Evolutionary conservation across 208 protist species (phyloP).

Genomic region (Trypanosoma vivax): DNA sequence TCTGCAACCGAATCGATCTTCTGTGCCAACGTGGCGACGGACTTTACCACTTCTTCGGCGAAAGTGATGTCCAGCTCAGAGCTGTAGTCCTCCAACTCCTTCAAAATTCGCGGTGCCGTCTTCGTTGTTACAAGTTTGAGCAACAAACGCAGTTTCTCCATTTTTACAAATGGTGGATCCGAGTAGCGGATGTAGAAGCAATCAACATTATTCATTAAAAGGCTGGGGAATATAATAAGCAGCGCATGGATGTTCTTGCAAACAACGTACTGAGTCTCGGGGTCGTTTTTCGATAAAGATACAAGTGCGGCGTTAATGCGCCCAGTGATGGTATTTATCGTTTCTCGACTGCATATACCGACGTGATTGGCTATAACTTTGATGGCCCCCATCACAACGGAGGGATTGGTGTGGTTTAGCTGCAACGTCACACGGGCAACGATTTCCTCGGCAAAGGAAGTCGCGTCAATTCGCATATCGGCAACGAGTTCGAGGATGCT

Average conservation of each 20-base stretch:
- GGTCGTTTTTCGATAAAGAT: slow-evolving; percentile 73
- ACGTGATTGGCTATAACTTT: slow-evolving; percentile 87
- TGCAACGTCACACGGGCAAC: slow-evolving; percentile 93
- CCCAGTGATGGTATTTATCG: slow-evolving; percentile 53
- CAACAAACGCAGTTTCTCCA: slow-evolving; percentile 99
- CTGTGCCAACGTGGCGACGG: slow-evolving; percentile 96
- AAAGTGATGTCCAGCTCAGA: slow-evolving; percentile 98
- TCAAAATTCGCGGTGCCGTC: slow-evolving; percentile 91
- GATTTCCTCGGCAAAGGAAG: slow-evolving; percentile 84
- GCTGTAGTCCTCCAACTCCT: slow-evolving; percentile 98
- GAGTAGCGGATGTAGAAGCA: slow-evolving; percentile 99
- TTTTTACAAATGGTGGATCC: slow-evolving; percentile 99
- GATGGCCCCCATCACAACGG: slow-evolving; percentile 97
- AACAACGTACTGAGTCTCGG: slow-evolving; percentile 97
- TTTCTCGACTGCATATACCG: slow-evolving; percentile 50
- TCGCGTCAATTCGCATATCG: slow-evolving; percentile 46
- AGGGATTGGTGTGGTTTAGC: slow-evolving; percentile 96
- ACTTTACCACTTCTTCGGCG: slow-evolving; percentile 94
- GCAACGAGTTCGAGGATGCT: slow-evolving; percentile 96
- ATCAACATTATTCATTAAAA: slow-evolving; percentile 87
- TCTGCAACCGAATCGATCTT: slow-evolving; percentile 95
- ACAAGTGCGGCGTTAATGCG: slow-evolving; percentile 96
- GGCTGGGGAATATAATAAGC: slow-evolving; percentile 93
- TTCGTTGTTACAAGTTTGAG: slow-evolving; percentile 93
- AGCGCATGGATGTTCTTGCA: slow-evolving; percentile 98